These are phyloP conservation scores for Hydnum rufescens DNA, from an alignment of 768 basidiomycete genomes.

Conservation along the genomic window DNA sequence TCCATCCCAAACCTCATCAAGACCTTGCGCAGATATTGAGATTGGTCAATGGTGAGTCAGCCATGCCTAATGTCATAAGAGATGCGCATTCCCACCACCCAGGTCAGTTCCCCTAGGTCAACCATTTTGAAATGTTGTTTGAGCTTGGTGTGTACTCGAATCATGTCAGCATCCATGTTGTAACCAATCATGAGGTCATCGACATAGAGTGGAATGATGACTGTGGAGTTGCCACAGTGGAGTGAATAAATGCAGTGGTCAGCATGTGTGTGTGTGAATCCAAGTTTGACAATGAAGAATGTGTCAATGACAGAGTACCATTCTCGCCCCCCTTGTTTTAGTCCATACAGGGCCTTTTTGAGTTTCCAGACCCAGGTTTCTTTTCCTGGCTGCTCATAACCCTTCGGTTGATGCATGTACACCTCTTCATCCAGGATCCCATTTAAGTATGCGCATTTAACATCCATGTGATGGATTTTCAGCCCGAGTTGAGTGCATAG, in stretches of 20 bases:
- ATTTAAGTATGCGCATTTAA: too few relatives aligned
- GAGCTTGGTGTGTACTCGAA: background rate
- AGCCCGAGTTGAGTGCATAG: too few relatives aligned
- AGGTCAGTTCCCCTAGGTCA: background rate
- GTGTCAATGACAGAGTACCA: background rate
- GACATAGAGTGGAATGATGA: constrained; percentile 5
- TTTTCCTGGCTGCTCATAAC: too few relatives aligned
- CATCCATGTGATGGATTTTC: too few relatives aligned
- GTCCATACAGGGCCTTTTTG: constrained; percentile 3
- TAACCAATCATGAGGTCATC: constrained; percentile 1
- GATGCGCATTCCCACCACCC: constrained; percentile 13
- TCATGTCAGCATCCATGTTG: background rate
- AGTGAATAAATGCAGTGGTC: background rate
- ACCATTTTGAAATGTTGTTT: background rate
- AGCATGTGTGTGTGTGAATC: background rate
- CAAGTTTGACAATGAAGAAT: background rate
- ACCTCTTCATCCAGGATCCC: too few relatives aligned
- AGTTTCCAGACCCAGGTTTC: too few relatives aligned
- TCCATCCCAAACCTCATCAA: constrained; percentile 9
- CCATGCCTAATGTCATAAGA: constrained; percentile 5
- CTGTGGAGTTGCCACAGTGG: background rate
- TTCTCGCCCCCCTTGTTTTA: constrained; percentile 2
- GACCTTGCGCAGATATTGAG: constrained; percentile 11
- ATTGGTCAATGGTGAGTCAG: constrained; percentile 9
- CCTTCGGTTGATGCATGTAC: too few relatives aligned